Percentiles rank a stretch among this genome's conserved stretches.
These are phyloP conservation scores for Eutrema salsugineum DNA, from an alignment of 441 rosid species.

Conservation along the genomic window DNA sequence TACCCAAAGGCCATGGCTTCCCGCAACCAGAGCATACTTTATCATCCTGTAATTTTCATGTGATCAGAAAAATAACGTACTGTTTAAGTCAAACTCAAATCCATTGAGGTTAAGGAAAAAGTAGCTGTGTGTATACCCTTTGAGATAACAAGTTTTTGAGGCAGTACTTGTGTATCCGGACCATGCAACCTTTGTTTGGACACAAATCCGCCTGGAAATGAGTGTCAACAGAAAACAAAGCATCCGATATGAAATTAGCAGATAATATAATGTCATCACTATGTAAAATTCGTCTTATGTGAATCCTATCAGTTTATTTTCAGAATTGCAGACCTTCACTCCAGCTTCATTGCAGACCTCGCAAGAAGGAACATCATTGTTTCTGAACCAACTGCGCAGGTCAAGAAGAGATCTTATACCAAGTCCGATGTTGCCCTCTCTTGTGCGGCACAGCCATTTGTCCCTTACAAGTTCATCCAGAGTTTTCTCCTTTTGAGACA, in stretches of 20 bases:
- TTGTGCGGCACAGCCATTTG: slow-evolving; percentile 62
- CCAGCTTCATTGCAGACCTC: slow-evolving; percentile 92
- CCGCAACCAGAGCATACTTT: slow-evolving; percentile 65
- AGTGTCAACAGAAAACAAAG: slow-evolving; percentile 7
- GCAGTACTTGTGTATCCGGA: slow-evolving; percentile 80
- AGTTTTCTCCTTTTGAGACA: slow-evolving; percentile 83
- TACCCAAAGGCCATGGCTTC: slow-evolving; percentile 45
- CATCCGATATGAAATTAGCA: slow-evolving; percentile 4
- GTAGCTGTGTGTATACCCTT: slow-evolving; percentile 43
- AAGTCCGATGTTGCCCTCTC: slow-evolving; percentile 66
- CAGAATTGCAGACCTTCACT: slow-evolving; percentile 51
- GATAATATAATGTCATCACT: background rate
- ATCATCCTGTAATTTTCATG: slow-evolving; percentile 40
- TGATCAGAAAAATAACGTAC: background rate
- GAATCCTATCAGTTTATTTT: background rate
- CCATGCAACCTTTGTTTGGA: slow-evolving; percentile 50
- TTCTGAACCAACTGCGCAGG: slow-evolving; percentile 74
- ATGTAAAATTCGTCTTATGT: background rate
- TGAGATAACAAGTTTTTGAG: slow-evolving; percentile 48
- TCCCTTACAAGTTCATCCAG: slow-evolving; percentile 64
- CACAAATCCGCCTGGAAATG: slow-evolving; percentile 68
- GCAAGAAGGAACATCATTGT: slow-evolving; percentile 67
- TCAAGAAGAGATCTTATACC: slow-evolving; percentile 85
- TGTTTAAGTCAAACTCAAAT: background rate
- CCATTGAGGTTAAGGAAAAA: background rate